Evolutionary conservation across 495 filamentous ascomycete species (phyloP).

Genomic region (Penicillium waksmanii): DNA sequence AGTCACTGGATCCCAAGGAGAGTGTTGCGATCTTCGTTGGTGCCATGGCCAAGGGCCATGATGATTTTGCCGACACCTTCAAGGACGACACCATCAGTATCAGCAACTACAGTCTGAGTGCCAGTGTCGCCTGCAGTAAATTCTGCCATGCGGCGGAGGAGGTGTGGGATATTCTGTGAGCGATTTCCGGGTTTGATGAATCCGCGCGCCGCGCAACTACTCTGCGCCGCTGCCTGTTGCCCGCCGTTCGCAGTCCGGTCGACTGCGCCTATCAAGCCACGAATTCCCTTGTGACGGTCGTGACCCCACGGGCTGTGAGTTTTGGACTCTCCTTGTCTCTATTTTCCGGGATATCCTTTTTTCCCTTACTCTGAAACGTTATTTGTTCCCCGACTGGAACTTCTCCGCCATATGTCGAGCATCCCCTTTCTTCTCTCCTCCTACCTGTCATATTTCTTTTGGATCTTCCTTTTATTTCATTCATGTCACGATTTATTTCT

Average conservation of each 20-base stretch:
- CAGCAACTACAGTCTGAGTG: slow-evolving; percentile 95
- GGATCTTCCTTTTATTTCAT: neutral
- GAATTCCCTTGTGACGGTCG: slow-evolving; percentile 39
- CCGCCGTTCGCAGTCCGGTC: slow-evolving; percentile 16
- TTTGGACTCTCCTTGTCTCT: slow-evolving; percentile 4
- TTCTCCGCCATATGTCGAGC: neutral
- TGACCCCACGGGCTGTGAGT: neutral
- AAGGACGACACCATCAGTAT: slow-evolving; percentile 98
- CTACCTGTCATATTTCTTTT: neutral
- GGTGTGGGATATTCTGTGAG: slow-evolving; percentile 86
- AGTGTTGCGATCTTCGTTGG: slow-evolving; percentile 97
- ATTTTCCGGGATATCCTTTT: slow-evolving; percentile 9
- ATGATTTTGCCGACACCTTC: slow-evolving; percentile 92
- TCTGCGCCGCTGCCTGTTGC: slow-evolving; percentile 11
- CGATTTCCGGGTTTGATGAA: slow-evolving; percentile 10
- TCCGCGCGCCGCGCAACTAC: slow-evolving; percentile 15
- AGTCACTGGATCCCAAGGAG: slow-evolving; percentile 74
- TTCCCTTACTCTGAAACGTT: slow-evolving; percentile 2
- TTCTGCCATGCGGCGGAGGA: slow-evolving; percentile 99
- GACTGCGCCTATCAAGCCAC: slow-evolving; percentile 27
- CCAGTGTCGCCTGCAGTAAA: slow-evolving; percentile 97
- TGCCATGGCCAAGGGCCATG: slow-evolving; percentile 95
- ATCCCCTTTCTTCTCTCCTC: neutral
- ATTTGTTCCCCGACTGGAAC: neutral
- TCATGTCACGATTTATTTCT: neutral